Evolutionary conservation across 768 basidiomycete species (phyloP).

Genomic region (Boletus bicolor): DNA sequence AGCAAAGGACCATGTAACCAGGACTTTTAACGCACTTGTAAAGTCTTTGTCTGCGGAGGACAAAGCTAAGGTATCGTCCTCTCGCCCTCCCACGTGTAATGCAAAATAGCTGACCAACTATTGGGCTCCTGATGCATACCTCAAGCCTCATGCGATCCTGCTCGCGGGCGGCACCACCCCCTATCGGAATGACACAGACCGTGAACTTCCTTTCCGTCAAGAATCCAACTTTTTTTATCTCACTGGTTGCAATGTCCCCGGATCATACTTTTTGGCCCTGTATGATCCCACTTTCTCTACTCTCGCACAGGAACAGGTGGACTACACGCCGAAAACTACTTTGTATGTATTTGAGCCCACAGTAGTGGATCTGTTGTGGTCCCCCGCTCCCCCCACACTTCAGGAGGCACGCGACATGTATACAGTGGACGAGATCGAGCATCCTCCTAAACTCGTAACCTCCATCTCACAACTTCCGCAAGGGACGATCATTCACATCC

Average conservation of each 20-base stretch:
- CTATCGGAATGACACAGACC: constrained; percentile 81
- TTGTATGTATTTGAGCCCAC: constrained; percentile 80
- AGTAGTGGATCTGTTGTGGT: constrained; percentile 82
- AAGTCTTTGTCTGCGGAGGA: constrained; percentile 48
- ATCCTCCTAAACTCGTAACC: constrained; percentile 43
- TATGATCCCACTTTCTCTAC: constrained; percentile 40
- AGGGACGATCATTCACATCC: constrained; percentile 61
- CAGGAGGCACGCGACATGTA: constrained; percentile 52
- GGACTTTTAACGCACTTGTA: constrained; percentile 51
- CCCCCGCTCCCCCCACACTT: constrained; percentile 72
- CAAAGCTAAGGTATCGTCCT: constrained; percentile 46
- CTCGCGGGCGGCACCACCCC: constrained; percentile 61
- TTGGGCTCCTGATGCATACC: neutral
- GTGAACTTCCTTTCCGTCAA: constrained; percentile 68
- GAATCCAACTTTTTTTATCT: constrained; percentile 92
- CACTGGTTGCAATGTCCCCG: constrained; percentile 73
- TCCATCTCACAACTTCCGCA: constrained; percentile 47
- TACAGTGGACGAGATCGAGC: constrained; percentile 58
- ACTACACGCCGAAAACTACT: constrained; percentile 42
- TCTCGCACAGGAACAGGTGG: constrained; percentile 33
- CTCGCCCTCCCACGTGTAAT: neutral
- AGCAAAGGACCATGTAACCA: constrained; percentile 53
- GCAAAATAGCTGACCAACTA: neutral
- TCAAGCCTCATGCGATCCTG: constrained; percentile 66
- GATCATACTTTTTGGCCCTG: constrained; percentile 60